These are phyloP conservation scores for Exophiala bonariae DNA, from an alignment of 2,329 filamentous ascomycete genomes.

Conservation along the genomic window DNA sequence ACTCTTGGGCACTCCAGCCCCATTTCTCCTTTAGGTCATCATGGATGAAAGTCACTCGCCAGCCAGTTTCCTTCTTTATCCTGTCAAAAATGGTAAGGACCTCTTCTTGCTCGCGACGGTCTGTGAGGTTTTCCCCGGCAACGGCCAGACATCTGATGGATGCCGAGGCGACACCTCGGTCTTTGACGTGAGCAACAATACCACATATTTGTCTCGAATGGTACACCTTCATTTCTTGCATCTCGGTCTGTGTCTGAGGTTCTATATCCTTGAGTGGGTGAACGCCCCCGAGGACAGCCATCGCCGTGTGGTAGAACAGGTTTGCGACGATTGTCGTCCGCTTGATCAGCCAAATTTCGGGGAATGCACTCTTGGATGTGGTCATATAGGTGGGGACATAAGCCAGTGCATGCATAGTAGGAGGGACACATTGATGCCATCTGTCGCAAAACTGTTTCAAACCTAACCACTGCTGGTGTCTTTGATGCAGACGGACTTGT, in stretches of 20 bases:
- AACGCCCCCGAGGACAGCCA: conserved; percentile 76
- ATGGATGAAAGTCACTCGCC: conserved; percentile 72
- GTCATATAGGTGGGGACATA: conserved; percentile 71
- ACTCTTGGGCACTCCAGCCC: conserved; percentile 62
- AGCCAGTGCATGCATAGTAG: conserved; percentile 83
- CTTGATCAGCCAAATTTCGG: conserved; percentile 88
- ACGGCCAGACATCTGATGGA: conserved; percentile 78
- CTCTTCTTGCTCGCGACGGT: conserved; percentile 74
- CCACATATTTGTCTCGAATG: conserved; percentile 87
- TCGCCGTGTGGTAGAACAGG: conserved; percentile 85
- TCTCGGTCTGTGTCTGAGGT: conserved; percentile 61
- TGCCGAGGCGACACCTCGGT: conserved; percentile 74
- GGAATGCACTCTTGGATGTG: conserved; percentile 71
- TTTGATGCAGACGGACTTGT: conserved; percentile 62
- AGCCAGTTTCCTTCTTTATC: conserved; percentile 75
- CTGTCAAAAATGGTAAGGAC: conserved; percentile 73
- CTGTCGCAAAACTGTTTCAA: conserved; percentile 79
- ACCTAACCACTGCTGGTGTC: conserved; percentile 73
- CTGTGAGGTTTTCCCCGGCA: conserved; percentile 70
- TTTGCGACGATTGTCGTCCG: conserved; percentile 77
- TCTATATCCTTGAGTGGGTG: conserved; percentile 64
- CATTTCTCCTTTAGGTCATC: conserved; percentile 72
- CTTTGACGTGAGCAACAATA: conserved; percentile 81
- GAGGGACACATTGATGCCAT: conserved; percentile 77
- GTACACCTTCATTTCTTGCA: conserved; percentile 67